phyloP scores from a whole-genome alignment of 2,329 filamentous ascomycete genomes.

The Tolypocladium capitatum region DNA sequence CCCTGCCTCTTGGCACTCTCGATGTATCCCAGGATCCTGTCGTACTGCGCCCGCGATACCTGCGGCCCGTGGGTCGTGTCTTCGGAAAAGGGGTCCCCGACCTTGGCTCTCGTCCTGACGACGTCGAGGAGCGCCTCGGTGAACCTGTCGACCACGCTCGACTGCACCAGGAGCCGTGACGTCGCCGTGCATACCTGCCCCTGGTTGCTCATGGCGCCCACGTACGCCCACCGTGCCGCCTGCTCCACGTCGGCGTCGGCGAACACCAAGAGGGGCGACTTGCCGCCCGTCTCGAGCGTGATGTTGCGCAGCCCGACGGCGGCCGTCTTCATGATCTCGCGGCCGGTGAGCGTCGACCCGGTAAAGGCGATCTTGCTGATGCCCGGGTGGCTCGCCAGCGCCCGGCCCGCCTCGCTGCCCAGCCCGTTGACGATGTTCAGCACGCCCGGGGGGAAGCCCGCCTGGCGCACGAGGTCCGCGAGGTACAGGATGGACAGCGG shows the following conservation, averaged over 20 bases:
- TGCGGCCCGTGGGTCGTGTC: conserved; percentile 64
- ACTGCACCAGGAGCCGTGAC: conserved; percentile 46
- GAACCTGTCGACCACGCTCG: conserved; percentile 48
- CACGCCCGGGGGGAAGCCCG: conserved; percentile 67
- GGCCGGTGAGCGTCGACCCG: conserved; percentile 58
- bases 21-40: conserved; percentile 57
- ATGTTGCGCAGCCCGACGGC: conserved; percentile 53
- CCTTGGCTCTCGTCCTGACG: conserved; percentile 43
- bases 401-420: conserved; percentile 53
- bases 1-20: conserved; percentile 57
- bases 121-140: conserved; percentile 46
- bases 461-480: conserved; percentile 53
- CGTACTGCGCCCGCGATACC: conserved; percentile 57
- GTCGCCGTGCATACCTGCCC: conserved; percentile 55
- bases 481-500: conserved; percentile 53
- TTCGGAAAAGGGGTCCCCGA: conserved; percentile 59
- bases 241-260: conserved; percentile 53
- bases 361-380: conserved; percentile 73
- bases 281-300: conserved; percentile 54
- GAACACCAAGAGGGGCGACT: conserved; percentile 52
- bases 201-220: conserved; percentile 44
- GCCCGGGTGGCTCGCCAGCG: conserved; percentile 52
- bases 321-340: conserved; percentile 64
- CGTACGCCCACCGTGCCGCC: conserved; percentile 45
- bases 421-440: conserved; percentile 64